Percentiles rank a stretch among this genome's conserved stretches.
Conservation (phyloP, 2,329 filamentous ascomycete genomes). For the Fusarium devonianum region DNA sequence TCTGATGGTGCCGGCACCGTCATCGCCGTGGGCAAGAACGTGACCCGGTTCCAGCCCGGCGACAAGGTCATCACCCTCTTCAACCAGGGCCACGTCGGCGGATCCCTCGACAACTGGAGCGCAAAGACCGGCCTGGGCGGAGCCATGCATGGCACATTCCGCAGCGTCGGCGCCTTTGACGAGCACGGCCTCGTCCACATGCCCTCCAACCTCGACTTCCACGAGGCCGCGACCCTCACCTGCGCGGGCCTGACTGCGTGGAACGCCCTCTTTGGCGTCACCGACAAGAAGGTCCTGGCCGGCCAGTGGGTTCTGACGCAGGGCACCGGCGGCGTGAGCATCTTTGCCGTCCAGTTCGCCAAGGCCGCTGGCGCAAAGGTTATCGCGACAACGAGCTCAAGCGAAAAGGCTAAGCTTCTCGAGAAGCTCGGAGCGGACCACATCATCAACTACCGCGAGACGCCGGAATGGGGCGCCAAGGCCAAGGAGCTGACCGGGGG, state of each 20-base stretch:
- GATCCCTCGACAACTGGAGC: conserved; percentile 47
- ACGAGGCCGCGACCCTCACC: conserved; percentile 64
- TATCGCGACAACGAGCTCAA: conserved; percentile 57
- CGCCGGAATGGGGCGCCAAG: conserved; percentile 54
- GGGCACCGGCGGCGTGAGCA: conserved; percentile 73
- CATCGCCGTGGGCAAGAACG: conserved; percentile 57
- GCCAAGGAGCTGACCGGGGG: conserved; percentile 54
- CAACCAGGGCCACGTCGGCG: conserved; percentile 61
- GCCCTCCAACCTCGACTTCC: conserved; percentile 61
- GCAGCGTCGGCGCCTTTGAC: conserved; percentile 71
- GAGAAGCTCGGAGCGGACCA: conserved; percentile 58
- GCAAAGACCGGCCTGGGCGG: conserved; percentile 70
- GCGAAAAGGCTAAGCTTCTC: conserved; percentile 53
- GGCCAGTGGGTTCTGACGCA: conserved; percentile 70
- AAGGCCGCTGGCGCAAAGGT: conserved; percentile 57
- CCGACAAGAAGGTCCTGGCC: conserved; percentile 54
- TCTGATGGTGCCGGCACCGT: conserved; percentile 64
- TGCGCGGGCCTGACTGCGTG: conserved; percentile 71
- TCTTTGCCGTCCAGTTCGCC: conserved; percentile 69
- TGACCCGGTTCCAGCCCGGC: conserved; percentile 58
- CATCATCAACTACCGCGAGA: conserved; percentile 59
- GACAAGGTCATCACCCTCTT: conserved; percentile 68
- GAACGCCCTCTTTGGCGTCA: conserved; percentile 69
- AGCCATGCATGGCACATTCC: conserved; percentile 70
- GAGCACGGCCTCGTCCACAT: conserved; percentile 71